Evolutionary conservation across 2,329 filamentous ascomycete genomes (phyloP), one percentile per base, ranked within the genome.

Genomic region (Coniochaeta pulveracea): DNA sequence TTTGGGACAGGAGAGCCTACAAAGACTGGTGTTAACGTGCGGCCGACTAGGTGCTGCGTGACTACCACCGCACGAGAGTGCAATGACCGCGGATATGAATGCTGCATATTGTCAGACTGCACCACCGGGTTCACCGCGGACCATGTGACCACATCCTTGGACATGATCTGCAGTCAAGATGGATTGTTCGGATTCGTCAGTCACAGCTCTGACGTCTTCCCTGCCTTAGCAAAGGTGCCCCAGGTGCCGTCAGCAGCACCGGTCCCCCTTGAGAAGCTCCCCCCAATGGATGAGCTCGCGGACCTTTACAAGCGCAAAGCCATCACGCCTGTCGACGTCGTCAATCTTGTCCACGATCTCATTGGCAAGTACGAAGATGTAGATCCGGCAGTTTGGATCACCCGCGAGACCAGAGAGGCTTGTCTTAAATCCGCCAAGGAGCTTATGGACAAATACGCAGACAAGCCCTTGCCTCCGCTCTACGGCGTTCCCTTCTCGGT

Each of bases 11-110:
- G 24, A 26, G 24, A 26, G 24, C 24, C 24, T 26, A 26, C 24
- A 26, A 26, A 26, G 24, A 26, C 24, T 26, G n/a, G 24, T 26
- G n/a, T 11, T 26, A 26, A 26, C 24, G 10, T 26, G 10, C n/a
- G 24, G 24, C 24, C 24, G 24, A 26, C 24, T 26, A 26, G 24
- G 24, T 30, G 1, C 55, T 69, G 3, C 55, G 69, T 23, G 72
- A 76, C 48, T 67, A 66, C 19, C 67, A 68, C 37, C 69, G 3
- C 15, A 26, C 54, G 68, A 25, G 72, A 76, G 48, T 67, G 65
- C 14, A 69, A 68, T 37, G 72, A 76, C 43, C 61, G 72, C n/a
- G 72, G 72, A 1, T 75, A 72, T 40, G 67, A 76, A 43, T 72
- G 66, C 48, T 75, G 70, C 54, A 58, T 65, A 11, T 48, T 69